Base-by-base conservation (phyloP, 306 rosid genomes). In the Quillaja saponaria region DNA sequence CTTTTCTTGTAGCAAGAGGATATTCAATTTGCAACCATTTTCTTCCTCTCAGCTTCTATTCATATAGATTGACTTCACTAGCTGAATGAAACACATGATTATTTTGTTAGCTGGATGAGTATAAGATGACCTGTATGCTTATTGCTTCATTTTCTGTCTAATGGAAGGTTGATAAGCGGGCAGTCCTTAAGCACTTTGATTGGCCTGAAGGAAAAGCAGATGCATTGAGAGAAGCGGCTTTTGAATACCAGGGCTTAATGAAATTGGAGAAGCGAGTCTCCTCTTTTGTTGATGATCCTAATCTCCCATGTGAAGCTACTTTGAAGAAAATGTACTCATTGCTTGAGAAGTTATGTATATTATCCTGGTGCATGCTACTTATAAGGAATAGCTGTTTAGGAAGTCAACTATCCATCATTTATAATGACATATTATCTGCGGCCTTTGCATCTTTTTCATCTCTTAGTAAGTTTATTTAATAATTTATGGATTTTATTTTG, bases 141-240 rank as follows among this genome's bases (percentile, higher is more conserved):
- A 70, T 54, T 47, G 45, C 68, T 68, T 48, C 65, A 46, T 58
- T 51, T 57, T 35, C 69, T 76, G 52, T 35, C 17, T 55, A 53
- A 61, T 55, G 59, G 35, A 61, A 92, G 99, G 97, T 89, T 66
- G 99, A 94, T 65, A 97, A 94, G 69, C 78, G 99, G 79, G 99
- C 99, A 7, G 99, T 94, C 39, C 91, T 94, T 61, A 94, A 94
- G 83, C 99, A 94, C 85, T 94, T 94, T 33, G 99, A 94, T 73
- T 94, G 99, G 99, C 99, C 99, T 28, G 99, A 94, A 77, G 99
- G 99, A 70, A 94, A 94, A 78, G 96, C 95, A 21, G 99, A 94
- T 75, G 99, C 99, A 49, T 66, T 94, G 58, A 87, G 99, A 85
- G 99, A 94, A 72, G 97, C 99, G 17, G 84, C 99, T 64, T 94